phyloP scores from a whole-genome alignment of 257 asterid species.

The Penstemon eatonii region DNA sequence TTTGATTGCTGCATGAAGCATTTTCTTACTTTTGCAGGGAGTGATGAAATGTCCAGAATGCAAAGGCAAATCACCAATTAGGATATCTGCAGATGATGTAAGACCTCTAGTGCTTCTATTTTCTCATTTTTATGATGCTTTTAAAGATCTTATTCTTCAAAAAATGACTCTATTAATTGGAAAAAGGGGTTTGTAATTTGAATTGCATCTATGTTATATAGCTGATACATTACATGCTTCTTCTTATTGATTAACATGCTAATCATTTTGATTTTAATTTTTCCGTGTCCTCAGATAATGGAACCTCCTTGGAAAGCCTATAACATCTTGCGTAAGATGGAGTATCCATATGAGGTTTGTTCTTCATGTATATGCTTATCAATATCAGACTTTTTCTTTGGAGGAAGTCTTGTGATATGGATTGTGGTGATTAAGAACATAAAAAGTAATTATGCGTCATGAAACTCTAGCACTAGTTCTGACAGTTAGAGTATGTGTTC shows the following conservation, averaged over 20 bases:
- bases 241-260: constrained; percentile 10
- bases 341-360: constrained; percentile 94
- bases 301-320: constrained; percentile 98
- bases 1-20: constrained; percentile 24
- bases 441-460: not conserved
- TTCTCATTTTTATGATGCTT: constrained; percentile 20
- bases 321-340: constrained; percentile 86
- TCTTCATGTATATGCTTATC: not conserved
- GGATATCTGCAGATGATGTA: constrained; percentile 96
- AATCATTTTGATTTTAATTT: constrained; percentile 11
- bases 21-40: constrained; percentile 64
- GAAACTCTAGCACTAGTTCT: not conserved
- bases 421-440: not conserved
- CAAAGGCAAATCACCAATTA: constrained; percentile 69
- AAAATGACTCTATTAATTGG: constrained; percentile 9
- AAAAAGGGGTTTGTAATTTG: constrained; percentile 7
- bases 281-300: constrained; percentile 68
- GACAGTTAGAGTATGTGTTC: not conserved
- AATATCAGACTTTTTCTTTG: not conserved
- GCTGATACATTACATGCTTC: constrained; percentile 23
- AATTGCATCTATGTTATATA: constrained; percentile 14
- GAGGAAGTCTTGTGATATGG: not conserved
- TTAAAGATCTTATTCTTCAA: constrained; percentile 10
- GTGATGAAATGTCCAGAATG: constrained; percentile 98
- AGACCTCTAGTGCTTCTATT: constrained; percentile 38